These are phyloP conservation scores for Microbotryum saponariae DNA, from an alignment of 1,284 basidiomycete species.

Conservation along the genomic window DNA sequence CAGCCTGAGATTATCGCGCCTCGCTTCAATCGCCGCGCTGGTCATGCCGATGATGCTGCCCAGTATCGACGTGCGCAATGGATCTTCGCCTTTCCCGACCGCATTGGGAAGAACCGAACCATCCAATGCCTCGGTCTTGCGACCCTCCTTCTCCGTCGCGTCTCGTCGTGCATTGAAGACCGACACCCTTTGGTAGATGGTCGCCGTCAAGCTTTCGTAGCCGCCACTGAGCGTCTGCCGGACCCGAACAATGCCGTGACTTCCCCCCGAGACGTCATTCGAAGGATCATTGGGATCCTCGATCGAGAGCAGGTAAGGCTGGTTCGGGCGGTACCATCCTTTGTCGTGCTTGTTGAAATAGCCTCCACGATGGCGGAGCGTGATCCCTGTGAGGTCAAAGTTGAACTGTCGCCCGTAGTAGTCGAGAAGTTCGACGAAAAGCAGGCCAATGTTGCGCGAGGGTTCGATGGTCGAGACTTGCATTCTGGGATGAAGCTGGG, in stretches of 20 bases:
- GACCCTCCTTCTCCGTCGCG: background rate
- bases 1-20: conserved; percentile 8
- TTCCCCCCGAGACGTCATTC: conserved; percentile 87
- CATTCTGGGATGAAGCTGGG: conserved; percentile 82
- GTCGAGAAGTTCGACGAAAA: conserved; percentile 95
- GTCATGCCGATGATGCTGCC: conserved; percentile 29
- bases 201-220: conserved; percentile 68
- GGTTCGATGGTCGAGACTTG: conserved; percentile 80
- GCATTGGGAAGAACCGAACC: conserved; percentile 14
- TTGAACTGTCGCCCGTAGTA: conserved; percentile 89
- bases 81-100: conserved; percentile 10
- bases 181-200: conserved; percentile 49
- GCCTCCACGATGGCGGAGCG: conserved; percentile 69
- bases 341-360: conserved; percentile 72
- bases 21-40: conserved; percentile 2
- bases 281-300: conserved; percentile 91
- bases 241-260: conserved; percentile 75
- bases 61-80: conserved; percentile 18
- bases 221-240: conserved; percentile 78
- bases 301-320: conserved; percentile 64
- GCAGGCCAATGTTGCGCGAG: conserved; percentile 75
- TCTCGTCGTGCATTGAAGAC: conserved; percentile 8
- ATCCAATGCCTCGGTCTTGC: conserved; percentile 11
- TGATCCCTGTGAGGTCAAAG: conserved; percentile 80
- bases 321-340: conserved; percentile 65